Conservation (phyloP, 2,329 filamentous ascomycete genomes). For the Aspergillus vadensis region DNA sequence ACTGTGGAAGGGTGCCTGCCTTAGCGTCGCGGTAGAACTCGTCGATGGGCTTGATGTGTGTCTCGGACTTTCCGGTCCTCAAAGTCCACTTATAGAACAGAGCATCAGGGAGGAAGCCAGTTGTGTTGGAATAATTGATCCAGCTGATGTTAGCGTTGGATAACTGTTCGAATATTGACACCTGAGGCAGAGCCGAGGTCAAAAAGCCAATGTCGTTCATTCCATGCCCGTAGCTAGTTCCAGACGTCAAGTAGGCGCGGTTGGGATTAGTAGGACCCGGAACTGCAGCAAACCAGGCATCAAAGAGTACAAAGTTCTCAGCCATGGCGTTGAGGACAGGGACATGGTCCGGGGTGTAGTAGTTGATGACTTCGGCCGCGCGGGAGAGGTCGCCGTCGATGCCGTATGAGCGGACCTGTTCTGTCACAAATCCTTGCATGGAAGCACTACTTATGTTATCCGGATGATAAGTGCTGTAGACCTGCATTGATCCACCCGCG, state of each 20-base stretch:
- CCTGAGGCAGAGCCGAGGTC: slow-evolving; percentile 39
- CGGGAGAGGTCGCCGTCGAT: slow-evolving; percentile 37
- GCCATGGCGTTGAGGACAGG: slow-evolving; percentile 45
- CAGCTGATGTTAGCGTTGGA: slow-evolving; percentile 45
- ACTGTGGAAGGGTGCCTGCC: slow-evolving; percentile 47
- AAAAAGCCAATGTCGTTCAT: slow-evolving; percentile 39
- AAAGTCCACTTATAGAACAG: slow-evolving; percentile 49
- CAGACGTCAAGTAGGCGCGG: slow-evolving; percentile 42
- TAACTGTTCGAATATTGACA: slow-evolving; percentile 45
- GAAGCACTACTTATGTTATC: slow-evolving; percentile 25
- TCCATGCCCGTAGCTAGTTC: slow-evolving; percentile 45
- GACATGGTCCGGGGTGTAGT: slow-evolving; percentile 46
- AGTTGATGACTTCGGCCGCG: slow-evolving; percentile 48
- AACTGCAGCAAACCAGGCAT: slow-evolving; percentile 47
- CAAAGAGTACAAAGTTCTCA: slow-evolving; percentile 49
- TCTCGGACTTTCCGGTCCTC: slow-evolving; percentile 35
- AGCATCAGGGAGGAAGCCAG: slow-evolving; percentile 48
- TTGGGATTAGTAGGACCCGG: slow-evolving; percentile 46
- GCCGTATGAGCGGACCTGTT: slow-evolving; percentile 42
- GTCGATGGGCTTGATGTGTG: slow-evolving; percentile 40
- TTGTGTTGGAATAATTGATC: slow-evolving; percentile 52
- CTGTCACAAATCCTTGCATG: slow-evolving; percentile 48
- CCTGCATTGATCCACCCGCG: slow-evolving; percentile 46
- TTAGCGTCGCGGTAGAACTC: slow-evolving; percentile 50
- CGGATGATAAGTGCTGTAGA: slow-evolving; percentile 44